Evolutionary conservation across 768 basidiomycete species (phyloP).

Genomic region (Termitomyces bulborhizus): DNA sequence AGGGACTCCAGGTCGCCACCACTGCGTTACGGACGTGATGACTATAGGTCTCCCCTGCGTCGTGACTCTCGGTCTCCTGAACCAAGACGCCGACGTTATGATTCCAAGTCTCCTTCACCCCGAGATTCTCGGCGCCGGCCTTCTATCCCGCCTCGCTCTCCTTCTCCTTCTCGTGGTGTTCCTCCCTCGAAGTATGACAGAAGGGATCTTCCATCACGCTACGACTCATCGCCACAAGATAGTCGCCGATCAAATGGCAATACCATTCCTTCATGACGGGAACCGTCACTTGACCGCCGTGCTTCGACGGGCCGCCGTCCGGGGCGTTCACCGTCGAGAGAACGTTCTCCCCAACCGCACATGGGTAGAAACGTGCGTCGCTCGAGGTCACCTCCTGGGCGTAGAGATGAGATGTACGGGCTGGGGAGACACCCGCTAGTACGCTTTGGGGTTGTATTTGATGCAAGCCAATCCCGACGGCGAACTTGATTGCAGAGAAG

Average conservation of each 20-base stretch:
- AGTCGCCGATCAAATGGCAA: conserved; percentile 10
- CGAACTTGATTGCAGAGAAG: conserved; percentile 53
- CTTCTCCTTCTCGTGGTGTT: conserved; percentile 6
- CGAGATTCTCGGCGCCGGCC: conserved; percentile 9
- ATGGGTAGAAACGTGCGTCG: conserved; percentile 13
- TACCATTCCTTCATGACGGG: neutral
- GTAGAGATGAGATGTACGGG: conserved; percentile 11
- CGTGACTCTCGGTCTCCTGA: conserved; percentile 2
- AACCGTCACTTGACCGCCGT: conserved; percentile 7
- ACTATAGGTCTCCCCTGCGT: conserved; percentile 18
- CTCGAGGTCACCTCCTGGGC: conserved; percentile 17
- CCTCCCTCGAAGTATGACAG: conserved; percentile 2
- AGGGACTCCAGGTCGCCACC: conserved; percentile 3
- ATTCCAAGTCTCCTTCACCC: conserved; percentile 20
- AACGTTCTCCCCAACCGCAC: conserved; percentile 21
- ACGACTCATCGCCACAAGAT: conserved; percentile 13
- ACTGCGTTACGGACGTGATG: conserved; percentile 14
- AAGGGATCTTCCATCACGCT: conserved; percentile 11
- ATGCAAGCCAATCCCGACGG: conserved; percentile 57
- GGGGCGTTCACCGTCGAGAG: conserved; percentile 10
- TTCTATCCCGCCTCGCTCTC: conserved; percentile 10
- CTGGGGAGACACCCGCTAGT: conserved; percentile 6
- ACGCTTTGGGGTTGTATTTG: conserved; percentile 32
- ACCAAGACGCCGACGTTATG: conserved; percentile 13
- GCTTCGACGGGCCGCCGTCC: neutral